phyloP scores from a whole-genome alignment of 805 yeast genomes.

The Monosporozyma yasuniensis region DNA sequence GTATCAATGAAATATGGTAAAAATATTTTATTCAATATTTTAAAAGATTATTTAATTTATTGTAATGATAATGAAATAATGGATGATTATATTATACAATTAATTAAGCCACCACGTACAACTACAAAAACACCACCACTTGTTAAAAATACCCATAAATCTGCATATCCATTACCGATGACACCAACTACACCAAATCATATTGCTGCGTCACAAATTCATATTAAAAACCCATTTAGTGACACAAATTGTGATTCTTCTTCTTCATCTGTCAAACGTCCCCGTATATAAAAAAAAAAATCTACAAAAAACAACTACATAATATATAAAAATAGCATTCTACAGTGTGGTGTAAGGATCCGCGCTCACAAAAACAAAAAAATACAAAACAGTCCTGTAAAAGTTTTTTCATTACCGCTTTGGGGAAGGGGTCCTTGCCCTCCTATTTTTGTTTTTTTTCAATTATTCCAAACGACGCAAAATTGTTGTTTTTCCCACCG shows the following conservation, averaged over 20 bases:
- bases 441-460: neutral
- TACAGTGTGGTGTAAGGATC: neutral
- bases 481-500: neutral
- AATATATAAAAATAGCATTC: too few species aligned
- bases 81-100: neutral
- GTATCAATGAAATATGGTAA: conserved; percentile 22
- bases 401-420: neutral
- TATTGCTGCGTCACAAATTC: neutral
- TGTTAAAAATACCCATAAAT: neutral
- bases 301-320: neutral
- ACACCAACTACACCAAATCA: conserved; percentile 20
- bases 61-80: neutral
- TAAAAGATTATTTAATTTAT: neutral
- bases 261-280: neutral
- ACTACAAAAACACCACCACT: neutral
- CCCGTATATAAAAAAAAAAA: neutral
- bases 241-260: neutral
- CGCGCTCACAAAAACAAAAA: neutral
- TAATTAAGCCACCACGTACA: neutral
- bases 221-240: conserved; percentile 3
- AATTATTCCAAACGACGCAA: neutral
- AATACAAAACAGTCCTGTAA: neutral
- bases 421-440: neutral
- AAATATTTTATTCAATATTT: neutral
- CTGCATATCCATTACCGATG: conserved; percentile 8